Evolutionary conservation across 768 basidiomycete species (phyloP), one percentile per base, ranked within the genome.

Genomic region (Fomitopsis serialis): DNA sequence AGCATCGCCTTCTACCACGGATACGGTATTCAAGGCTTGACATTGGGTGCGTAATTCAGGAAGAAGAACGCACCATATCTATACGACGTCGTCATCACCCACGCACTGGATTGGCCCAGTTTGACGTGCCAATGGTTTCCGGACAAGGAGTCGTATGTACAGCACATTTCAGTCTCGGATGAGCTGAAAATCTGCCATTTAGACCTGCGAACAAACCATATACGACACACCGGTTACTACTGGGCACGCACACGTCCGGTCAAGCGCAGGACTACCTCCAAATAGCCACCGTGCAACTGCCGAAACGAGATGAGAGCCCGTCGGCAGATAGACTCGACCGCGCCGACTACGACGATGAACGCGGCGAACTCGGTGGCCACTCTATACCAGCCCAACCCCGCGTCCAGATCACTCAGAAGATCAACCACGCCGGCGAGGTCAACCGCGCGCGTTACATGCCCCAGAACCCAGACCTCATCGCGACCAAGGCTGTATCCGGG

Each of bases 101-200:
- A 98, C 67, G 96, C 96, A 29, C 78, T 98, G 47, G 93, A 97
- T 70, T 99, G 97, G 97, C 97, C 97, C 19, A 92, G 87, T 64
- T 68, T 99, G 64, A 99, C 97, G 4, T 94, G 92, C 68, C 97
- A 98, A 72, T 99, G 97, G 97, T 90, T 99, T 70, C 97, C 97
- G 0, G 97, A 99, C 76, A 87, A 85, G 69, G 92, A 98, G 72
- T 81, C 83, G 95, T 95, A 61, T 65, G 91, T 71, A 32, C 36
- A 17, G 3, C 25, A 35, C 52, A 10, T 40, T 32, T 43, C 25
- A 47, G 45, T 34, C 37, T 27, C 10, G 37, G 27, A 34, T 13
- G 24, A 6, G 34, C 22, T 37, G 13, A 37, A 15, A 4, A 22
- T 36, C 6, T 19, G n/a, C 22, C 32, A 22, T 50, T n/a, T 58